Evolutionary conservation across 495 filamentous ascomycete species (phyloP).

Genomic region (Haplographium delicatum): DNA sequence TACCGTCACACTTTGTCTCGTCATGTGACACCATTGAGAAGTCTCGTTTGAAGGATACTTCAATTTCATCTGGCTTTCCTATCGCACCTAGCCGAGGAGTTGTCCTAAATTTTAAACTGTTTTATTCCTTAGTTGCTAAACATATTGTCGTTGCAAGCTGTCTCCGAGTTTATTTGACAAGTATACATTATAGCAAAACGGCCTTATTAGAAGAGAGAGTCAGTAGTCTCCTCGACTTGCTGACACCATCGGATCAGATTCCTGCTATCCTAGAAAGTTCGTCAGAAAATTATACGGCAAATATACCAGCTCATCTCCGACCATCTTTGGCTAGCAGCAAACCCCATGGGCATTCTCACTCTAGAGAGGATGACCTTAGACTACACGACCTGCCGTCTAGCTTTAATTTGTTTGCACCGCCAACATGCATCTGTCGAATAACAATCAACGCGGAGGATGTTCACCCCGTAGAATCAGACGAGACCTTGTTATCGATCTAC

Average conservation of each 20-base stretch:
- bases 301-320: background rate
- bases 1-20: no score
- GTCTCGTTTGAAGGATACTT: no score
- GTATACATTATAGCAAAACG: no score
- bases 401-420: background rate
- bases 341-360: conserved; percentile 24
- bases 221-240: conserved; percentile 26
- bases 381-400: conserved; percentile 9
- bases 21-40: no score
- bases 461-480: conserved; percentile 24
- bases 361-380: conserved; percentile 6
- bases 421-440: conserved; percentile 1
- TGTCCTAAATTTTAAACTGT: no score
- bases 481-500: conserved; percentile 32
- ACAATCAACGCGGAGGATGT: conserved; percentile 1
- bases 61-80: no score
- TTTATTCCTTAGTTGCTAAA: no score
- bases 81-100: no score
- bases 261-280: conserved; percentile 6
- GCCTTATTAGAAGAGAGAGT: conserved; percentile 32
- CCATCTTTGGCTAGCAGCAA: background rate
- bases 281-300: background rate
- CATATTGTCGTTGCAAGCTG: no score
- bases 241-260: conserved; percentile 27
- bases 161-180: no score